Percentiles rank a stretch among this genome's conserved stretches.
These are phyloP conservation scores for Calvatia gigantea DNA, from an alignment of 768 basidiomycete genomes.

Conservation along the genomic window DNA sequence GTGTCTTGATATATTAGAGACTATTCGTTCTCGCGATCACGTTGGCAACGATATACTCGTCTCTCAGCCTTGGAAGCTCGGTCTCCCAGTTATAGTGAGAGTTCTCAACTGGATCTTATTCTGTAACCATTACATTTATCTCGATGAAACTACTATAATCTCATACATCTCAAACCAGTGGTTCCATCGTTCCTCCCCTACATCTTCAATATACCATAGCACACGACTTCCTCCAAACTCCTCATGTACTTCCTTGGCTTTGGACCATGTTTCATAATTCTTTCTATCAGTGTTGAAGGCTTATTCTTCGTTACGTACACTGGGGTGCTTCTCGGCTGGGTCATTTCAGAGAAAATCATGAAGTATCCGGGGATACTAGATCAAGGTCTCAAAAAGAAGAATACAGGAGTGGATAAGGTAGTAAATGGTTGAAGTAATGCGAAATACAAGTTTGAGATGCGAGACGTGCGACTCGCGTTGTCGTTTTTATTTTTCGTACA, in stretches of 20 bases:
- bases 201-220: conserved; percentile 28
- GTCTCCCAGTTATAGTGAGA: conserved; percentile 61
- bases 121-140: conserved; percentile 34
- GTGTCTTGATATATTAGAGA: conserved; percentile 27
- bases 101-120: conserved; percentile 62
- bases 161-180: conserved; percentile 27
- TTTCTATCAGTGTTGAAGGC: conserved; percentile 81
- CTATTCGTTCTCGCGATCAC: conserved; percentile 44
- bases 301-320: conserved; percentile 76
- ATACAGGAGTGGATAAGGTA: not conserved
- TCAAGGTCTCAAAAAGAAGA: not conserved
- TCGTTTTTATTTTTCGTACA: conserved; percentile 88
- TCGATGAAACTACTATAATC: not conserved
- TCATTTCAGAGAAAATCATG: conserved; percentile 26
- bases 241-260: too few species aligned
- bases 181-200: conserved; percentile 52
- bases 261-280: conserved; percentile 69
- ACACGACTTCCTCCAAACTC: conserved; percentile 42
- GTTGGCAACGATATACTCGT: conserved; percentile 55
- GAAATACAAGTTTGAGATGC: conserved; percentile 43
- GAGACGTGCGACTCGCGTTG: conserved; percentile 69
- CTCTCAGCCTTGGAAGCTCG: conserved; percentile 58
- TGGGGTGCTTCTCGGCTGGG: conserved; percentile 63
- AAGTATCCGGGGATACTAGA: not conserved
- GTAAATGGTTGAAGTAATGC: too few species aligned